Base-by-base conservation (phyloP, 2,329 filamentous ascomycete species). In the Fusarium napiforme region DNA sequence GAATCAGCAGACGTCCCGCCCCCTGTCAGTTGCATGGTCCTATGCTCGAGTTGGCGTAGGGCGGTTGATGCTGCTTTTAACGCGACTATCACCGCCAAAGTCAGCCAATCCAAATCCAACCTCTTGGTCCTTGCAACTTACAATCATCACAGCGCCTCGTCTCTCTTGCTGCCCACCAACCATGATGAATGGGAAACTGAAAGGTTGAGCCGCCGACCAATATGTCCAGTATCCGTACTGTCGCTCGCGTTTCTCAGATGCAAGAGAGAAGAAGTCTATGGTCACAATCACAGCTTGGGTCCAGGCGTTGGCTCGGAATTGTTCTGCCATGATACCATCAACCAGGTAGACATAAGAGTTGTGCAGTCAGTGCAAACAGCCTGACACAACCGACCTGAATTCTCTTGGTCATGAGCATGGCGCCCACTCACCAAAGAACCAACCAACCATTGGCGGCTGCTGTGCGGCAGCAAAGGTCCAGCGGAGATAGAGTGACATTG, bases 61-160 rank as follows among this genome's bases (percentile, higher is more conserved):
- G 40, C 63, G 62, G 49, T 62, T 76, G 72, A 71, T 71, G 76
- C 76, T 71, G 76, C 76, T 77, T 78, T 77, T 69, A 69, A 75
- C 72, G 75, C 68, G 68, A 66, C 69, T 75, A 74, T 69, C 71
- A 70, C 72, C 36, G 69, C 42, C 65, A 59, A 52, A 72, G 49
- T 65, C 42, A 71, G 43, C 75, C 75, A 77, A 77, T 77, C 75
- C 67, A 57, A 62, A 55, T 52, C 68, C 64, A 70, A 72, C 63
- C 45, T 63, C 57, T 56, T 47, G 46, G 64, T 30, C 68, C 68
- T 71, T 55, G 32, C 53, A 66, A 77, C 73, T 73, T 76, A 74
- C 73, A 75, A 61, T 59, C 74, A 64, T 75, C 71, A 74, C 75
- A 74, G 64, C 67, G 67, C 47, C 71, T 74, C 56, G 23, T 39